Evolutionary conservation across 2,329 filamentous ascomycete species (phyloP).

Genomic region (Penicillium sp.): DNA sequence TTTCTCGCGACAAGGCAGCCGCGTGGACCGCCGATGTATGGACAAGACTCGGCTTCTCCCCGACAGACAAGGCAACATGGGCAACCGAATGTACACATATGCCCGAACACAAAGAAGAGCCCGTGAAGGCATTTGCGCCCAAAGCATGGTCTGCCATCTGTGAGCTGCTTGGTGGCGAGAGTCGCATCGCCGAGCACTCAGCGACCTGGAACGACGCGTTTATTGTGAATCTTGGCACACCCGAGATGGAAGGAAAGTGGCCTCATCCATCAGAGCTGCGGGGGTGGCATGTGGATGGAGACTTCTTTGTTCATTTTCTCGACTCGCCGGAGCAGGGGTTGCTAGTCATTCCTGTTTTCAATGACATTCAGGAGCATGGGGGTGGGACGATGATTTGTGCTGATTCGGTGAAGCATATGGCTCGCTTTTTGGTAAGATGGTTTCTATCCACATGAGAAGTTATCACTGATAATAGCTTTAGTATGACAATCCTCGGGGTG

Average conservation of each 20-base stretch:
- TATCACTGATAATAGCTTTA: neutral
- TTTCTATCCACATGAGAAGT: neutral
- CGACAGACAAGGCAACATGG: constrained; percentile 66
- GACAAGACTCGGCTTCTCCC: constrained; percentile 65
- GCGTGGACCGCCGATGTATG: constrained; percentile 56
- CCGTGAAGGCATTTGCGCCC: constrained; percentile 59
- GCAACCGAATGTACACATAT: constrained; percentile 63
- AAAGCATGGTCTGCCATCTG: constrained; percentile 67
- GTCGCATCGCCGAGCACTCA: constrained; percentile 50
- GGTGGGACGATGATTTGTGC: constrained; percentile 68
- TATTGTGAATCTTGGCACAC: constrained; percentile 68
- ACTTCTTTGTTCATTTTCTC: constrained; percentile 72
- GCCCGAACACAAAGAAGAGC: constrained; percentile 59
- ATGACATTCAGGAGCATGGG: constrained; percentile 59
- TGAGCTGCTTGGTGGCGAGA: constrained; percentile 65
- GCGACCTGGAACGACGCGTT: constrained; percentile 66
- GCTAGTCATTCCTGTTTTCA: constrained; percentile 68
- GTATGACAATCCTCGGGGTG: constrained; percentile 63
- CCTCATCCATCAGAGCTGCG: constrained; percentile 54
- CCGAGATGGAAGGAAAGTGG: constrained; percentile 52
- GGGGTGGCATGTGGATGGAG: constrained; percentile 70
- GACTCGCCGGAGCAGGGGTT: constrained; percentile 69
- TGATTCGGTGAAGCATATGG: constrained; percentile 58
- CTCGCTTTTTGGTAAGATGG: constrained; percentile 50
- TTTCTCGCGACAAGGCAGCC: constrained; percentile 49